These are phyloP conservation scores for Firmiana major DNA, from an alignment of 345 rosid species.

Conservation along the genomic window DNA sequence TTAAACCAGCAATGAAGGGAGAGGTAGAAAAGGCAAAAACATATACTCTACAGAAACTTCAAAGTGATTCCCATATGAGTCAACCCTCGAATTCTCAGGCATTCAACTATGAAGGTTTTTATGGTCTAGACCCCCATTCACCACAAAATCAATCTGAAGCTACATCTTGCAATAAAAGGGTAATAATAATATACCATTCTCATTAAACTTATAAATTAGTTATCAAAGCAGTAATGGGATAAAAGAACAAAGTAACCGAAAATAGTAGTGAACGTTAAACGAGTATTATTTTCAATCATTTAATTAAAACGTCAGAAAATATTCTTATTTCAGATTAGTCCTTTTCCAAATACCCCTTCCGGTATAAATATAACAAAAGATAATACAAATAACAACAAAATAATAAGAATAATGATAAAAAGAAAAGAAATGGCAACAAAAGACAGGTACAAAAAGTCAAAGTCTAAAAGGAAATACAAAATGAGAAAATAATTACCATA, in stretches of 20 bases:
- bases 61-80: constrained; percentile 5
- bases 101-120: too few relatives aligned
- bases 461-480: background rate
- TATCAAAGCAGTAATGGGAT: background rate
- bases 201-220: background rate
- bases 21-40: background rate
- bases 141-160: background rate
- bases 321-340: background rate
- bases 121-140: too few relatives aligned
- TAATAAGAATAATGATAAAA: background rate
- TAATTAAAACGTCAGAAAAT: background rate
- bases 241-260: background rate
- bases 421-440: background rate
- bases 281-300: background rate
- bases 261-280: background rate
- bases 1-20: background rate
- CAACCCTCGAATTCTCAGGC: constrained; percentile 18
- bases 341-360: background rate
- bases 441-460: background rate
- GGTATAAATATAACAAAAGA: background rate
- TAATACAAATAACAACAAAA: background rate
- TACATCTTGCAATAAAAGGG: background rate
- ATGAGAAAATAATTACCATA: background rate
- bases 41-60: constrained; percentile 11
- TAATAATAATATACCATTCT: background rate